Conservation (phyloP, 768 basidiomycete species). For the Tephrocybe rancida region DNA sequence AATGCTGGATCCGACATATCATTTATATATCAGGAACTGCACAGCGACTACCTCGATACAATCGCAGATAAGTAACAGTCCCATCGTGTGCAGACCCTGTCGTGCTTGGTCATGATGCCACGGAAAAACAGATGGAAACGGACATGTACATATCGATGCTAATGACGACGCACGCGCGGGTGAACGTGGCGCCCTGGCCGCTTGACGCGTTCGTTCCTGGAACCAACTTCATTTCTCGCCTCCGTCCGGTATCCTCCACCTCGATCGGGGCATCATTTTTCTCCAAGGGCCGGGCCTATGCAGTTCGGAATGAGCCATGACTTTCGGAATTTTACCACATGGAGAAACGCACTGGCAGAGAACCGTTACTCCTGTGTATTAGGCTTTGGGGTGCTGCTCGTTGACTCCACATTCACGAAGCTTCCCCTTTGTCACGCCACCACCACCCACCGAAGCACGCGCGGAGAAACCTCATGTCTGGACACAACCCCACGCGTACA, state of each 20-base stretch:
- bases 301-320: too few relatives aligned
- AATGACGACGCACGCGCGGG: not conserved
- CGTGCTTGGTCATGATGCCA: not conserved
- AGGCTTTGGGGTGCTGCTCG: not conserved
- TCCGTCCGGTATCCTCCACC: constrained; percentile 5
- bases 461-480: not conserved
- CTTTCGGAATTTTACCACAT: not conserved
- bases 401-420: too few relatives aligned
- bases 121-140: not conserved
- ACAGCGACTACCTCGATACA: not conserved
- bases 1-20: not conserved
- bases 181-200: constrained; percentile 12
- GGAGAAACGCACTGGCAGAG: not conserved
- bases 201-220: constrained; percentile 9
- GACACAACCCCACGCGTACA: not conserved
- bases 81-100: not conserved
- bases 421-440: not conserved
- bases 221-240: too few relatives aligned
- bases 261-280: constrained; percentile 7
- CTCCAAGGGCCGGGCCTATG: too few relatives aligned
- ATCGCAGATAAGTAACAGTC: too few relatives aligned
- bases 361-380: not conserved
- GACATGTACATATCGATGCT: not conserved
- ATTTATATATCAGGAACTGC: not conserved
- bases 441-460: not conserved